Evolutionary conservation across 345 rosid species (phyloP).

Genomic region (Lumnitzera racemosa): DNA sequence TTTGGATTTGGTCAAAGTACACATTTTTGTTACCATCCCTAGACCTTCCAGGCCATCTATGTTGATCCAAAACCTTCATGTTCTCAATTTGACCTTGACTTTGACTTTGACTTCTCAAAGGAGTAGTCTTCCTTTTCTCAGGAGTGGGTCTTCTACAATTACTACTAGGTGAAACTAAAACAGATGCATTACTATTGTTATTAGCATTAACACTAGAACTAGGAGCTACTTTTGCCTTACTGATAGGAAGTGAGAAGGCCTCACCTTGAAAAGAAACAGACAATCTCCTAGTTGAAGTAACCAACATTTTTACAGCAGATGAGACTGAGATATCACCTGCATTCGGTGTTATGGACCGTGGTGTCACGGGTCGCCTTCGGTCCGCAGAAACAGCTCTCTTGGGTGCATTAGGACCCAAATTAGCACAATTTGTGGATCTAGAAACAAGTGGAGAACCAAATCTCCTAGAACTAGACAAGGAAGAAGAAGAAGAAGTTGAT

Average conservation of each 20-base stretch:
- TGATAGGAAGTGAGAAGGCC: slow-evolving; percentile 78
- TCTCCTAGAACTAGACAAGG: slow-evolving; percentile 44
- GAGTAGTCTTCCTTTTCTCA: slow-evolving; percentile 47
- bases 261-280: slow-evolving; percentile 93
- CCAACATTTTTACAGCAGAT: slow-evolving; percentile 56
- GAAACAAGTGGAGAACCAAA: slow-evolving; percentile 60
- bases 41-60: slow-evolving; percentile 67
- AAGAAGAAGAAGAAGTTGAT: slow-evolving; percentile 26
- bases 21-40: slow-evolving; percentile 31
- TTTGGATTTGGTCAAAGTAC: neutral
- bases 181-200: too few species aligned
- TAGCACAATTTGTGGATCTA: slow-evolving; percentile 36
- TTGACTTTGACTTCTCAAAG: slow-evolving; percentile 41
- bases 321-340: slow-evolving; percentile 25
- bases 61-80: slow-evolving; percentile 46
- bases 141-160: slow-evolving; percentile 49
- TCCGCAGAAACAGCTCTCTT: slow-evolving; percentile 90
- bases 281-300: slow-evolving; percentile 82
- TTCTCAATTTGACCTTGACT: slow-evolving; percentile 50
- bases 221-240: slow-evolving; percentile 57
- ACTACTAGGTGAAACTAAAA: neutral
- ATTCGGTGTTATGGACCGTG: slow-evolving; percentile 24
- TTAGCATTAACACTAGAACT: slow-evolving; percentile 8
- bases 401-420: slow-evolving; percentile 25
- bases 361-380: slow-evolving; percentile 38